A percentile compares a stretch with the other conserved stretches of the same genome.
phyloP scores from a whole-genome alignment of 208 protist species.

The Strigomonas culicis region DNA sequence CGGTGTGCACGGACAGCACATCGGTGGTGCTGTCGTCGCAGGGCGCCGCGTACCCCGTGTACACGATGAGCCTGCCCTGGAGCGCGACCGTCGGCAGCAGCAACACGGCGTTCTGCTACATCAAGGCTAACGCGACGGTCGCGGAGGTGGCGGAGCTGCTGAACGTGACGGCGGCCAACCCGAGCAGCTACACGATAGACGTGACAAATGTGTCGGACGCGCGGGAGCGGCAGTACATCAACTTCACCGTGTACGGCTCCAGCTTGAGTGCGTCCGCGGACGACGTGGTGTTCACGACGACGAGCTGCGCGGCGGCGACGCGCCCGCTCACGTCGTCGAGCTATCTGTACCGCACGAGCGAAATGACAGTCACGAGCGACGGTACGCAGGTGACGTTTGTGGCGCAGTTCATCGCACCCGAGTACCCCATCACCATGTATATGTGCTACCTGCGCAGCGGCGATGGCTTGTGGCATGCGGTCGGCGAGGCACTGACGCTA shows the following conservation, averaged over 20 bases:
- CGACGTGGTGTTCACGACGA: slow-evolving; percentile 65
- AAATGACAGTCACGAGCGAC: slow-evolving; percentile 22
- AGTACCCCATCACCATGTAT: slow-evolving; percentile 26
- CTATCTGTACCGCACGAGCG: slow-evolving; percentile 33
- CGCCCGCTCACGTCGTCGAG: slow-evolving; percentile 28
- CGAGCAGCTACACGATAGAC: slow-evolving; percentile 62
- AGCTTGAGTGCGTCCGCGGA: slow-evolving; percentile 37
- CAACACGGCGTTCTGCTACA: slow-evolving; percentile 77
- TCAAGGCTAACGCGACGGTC: slow-evolving; percentile 52
- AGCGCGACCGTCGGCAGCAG: slow-evolving; percentile 17
- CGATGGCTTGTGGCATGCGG: slow-evolving; percentile 50
- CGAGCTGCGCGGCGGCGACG: slow-evolving; percentile 32
- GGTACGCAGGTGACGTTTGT: slow-evolving; percentile 44
- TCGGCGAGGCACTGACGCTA: slow-evolving; percentile 50
- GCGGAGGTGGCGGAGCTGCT: slow-evolving; percentile 83
- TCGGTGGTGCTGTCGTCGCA: slow-evolving; percentile 28
- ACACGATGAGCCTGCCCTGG: slow-evolving; percentile 52
- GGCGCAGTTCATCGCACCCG: slow-evolving; percentile 62
- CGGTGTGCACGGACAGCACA: slow-evolving; percentile 53
- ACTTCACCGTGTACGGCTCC: slow-evolving; percentile 53
- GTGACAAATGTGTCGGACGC: slow-evolving; percentile 12
- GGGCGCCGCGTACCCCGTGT: slow-evolving; percentile 43
- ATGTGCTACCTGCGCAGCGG: slow-evolving; percentile 52
- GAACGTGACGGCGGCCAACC: slow-evolving; percentile 49
- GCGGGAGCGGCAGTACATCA: slow-evolving; percentile 72